Evolutionary conservation across 371 early-diverging fungal genomes (phyloP).

Genomic region (Syncephalastrum racemosum): DNA sequence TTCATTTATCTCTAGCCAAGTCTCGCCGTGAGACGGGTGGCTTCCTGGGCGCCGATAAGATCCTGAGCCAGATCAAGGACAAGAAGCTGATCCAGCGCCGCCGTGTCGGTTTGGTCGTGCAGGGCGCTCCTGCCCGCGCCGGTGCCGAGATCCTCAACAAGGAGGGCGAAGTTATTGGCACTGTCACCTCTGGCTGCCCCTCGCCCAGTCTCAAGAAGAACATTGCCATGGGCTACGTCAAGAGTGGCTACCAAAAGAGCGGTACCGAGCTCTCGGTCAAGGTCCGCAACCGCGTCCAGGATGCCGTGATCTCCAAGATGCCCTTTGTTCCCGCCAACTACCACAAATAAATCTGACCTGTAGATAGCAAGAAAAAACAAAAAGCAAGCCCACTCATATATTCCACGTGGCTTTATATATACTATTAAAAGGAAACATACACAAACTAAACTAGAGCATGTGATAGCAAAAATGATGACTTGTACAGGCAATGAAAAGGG

Average conservation of each 20-base stretch:
- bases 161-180: slow-evolving; percentile 70
- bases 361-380: not conserved
- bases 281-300: slow-evolving; percentile 83
- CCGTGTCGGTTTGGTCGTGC: slow-evolving; percentile 88
- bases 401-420: too few species aligned
- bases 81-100: slow-evolving; percentile 66
- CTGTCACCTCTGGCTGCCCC: slow-evolving; percentile 92
- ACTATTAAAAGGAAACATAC: too few species aligned
- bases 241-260: slow-evolving; percentile 81
- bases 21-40: slow-evolving; percentile 89
- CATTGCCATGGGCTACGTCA: slow-evolving; percentile 96
- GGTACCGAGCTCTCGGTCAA: slow-evolving; percentile 88
- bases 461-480: too few species aligned
- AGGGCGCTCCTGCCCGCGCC: slow-evolving; percentile 96
- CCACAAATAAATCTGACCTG: slow-evolving; percentile 51
- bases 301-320: slow-evolving; percentile 90
- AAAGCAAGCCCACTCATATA: too few species aligned
- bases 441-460: too few species aligned
- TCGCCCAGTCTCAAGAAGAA: slow-evolving; percentile 93
- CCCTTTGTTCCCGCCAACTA: slow-evolving; percentile 92
- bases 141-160: slow-evolving; percentile 71
- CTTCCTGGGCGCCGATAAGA: slow-evolving; percentile 89
- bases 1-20: slow-evolving; percentile 56
- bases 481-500: too few species aligned
- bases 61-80: slow-evolving; percentile 85